Conservation (phyloP, 2,329 filamentous ascomycete species). For the Sclerotinia minor region DNA sequence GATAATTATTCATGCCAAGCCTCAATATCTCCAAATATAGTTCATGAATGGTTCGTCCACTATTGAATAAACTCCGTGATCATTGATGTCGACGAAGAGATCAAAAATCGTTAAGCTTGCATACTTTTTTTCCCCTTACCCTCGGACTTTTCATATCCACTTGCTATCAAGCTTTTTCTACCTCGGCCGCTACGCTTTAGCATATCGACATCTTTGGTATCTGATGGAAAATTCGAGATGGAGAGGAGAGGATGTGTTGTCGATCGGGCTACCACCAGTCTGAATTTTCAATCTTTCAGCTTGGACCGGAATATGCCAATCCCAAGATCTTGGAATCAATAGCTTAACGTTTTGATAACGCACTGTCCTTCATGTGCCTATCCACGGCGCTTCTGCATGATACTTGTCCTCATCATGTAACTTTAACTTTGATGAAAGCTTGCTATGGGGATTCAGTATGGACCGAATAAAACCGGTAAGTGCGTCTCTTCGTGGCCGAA, state of each 20-base stretch:
- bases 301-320: background rate
- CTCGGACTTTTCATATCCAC: background rate
- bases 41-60: constrained; percentile 2
- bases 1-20: background rate
- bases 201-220: background rate
- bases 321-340: constrained; percentile 4
- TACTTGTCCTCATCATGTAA: background rate
- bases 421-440: background rate
- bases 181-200: background rate
- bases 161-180: background rate
- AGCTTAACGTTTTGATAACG: constrained; percentile 14
- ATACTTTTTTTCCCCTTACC: too few relatives aligned
- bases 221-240: background rate
- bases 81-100: background rate
- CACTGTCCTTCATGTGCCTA: background rate
- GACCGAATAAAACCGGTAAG: background rate
- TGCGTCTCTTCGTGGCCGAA: background rate
- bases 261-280: constrained; percentile 3
- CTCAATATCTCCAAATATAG: constrained; percentile 3
- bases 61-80: background rate
- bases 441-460: background rate
- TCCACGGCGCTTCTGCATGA: background rate
- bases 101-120: background rate
- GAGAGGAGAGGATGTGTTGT: background rate
- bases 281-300: background rate